Base-by-base conservation (phyloP, 2,329 filamentous ascomycete species). In the Myriosclerotinia curreyana region DNA sequence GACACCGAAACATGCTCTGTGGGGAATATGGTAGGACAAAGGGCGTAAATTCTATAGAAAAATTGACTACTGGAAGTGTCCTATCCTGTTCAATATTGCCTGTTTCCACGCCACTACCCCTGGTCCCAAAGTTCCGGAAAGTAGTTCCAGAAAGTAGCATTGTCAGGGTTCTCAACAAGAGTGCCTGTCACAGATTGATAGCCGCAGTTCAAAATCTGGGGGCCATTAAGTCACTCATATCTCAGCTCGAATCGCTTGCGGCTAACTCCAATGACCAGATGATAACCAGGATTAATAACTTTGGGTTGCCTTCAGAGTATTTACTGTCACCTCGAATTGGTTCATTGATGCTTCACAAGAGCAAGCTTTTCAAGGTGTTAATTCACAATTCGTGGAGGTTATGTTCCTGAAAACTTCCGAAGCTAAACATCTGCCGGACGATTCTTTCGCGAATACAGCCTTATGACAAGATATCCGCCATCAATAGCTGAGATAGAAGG, bases 401-500 rank as follows among this genome's bases (percentile, higher is more conserved):
- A 1, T 8, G 14, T 20, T 40, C n/a, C 9, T 61, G 11, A 36
- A 28, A 36, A 28, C 50, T 36, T 62, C n/a, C 20, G 20, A 22
- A 56, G n/a, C 22, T 46, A 55, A 20, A 17, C 22, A 28, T 62
- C 38, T 62, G 50, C 60, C 40, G 60, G 31, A 12, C 12, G 9
- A 31, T 25, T 40, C 28, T 56, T 56, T 62, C 51, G 40, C 56
- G 40, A 62, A 62, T 15, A 34, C 60, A 62, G 60, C 51, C 51
- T 62, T 56, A 62, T 46, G 40, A 17, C n/a, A 11, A 62, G 60
- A 62, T 56, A 44, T 28, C 40, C 38, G 51, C 42, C 31, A 62
- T 15, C 42, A 46, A 25, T 49, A 62, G 31, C 31, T 48, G 25
- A 56, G 31, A 52, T n/a, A 22, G 28, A 40, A 40, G 40, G 28